Evolutionary conservation across 2,329 filamentous ascomycete species (phyloP), one percentile per base, ranked within the genome.

Genomic region (Pseudofabraea citricarpa): DNA sequence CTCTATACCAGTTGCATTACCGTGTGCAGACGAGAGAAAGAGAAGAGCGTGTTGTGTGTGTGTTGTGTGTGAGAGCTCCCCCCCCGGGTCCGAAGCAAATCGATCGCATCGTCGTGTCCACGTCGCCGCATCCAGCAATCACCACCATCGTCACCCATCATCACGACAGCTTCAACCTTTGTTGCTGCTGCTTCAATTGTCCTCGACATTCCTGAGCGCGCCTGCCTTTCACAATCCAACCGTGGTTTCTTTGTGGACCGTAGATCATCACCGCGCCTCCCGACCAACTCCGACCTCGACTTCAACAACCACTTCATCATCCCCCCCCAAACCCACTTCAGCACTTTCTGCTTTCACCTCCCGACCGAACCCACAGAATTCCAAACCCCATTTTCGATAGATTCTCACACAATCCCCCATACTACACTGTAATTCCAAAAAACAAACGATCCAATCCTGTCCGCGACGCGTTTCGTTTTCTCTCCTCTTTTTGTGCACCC

Each of bases 191-290:
- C n/a, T 22, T 41, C 36, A 22, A 52, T n/a, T n/a, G n/a, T n/a
- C n/a, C n/a, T n/a, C n/a, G n/a, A n/a, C n/a, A n/a, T n/a, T n/a
- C n/a, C n/a, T n/a, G n/a, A n/a, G n/a, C n/a, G n/a, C n/a, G n/a
- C 46, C 35, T 47, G 45, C 49, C 50, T 53, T 50, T 46, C 45
- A 47, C 45, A 41, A 20, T 37, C 29, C 49, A 31, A 44, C 47
- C 45, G 51, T n/a, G n/a, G n/a, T n/a, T 50, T 55, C 51, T 55
- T 56, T 55, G 52, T 57, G 53, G 53, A 53, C 48, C 54, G 48
- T 51, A 53, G 56, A 56, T 49, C 56, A 53, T 49, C 52, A 33
- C 9, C 40, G 13, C 21, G 32, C 50, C 38, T 49, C 46, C 45
- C 45, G n/a, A n/a, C n/a, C 22, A 36, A 23, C 41, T 40, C 26